Percentiles rank a stretch among this genome's conserved stretches.
Conservation (phyloP, 2,329 filamentous ascomycete species). For the Cadophora gregata region DNA sequence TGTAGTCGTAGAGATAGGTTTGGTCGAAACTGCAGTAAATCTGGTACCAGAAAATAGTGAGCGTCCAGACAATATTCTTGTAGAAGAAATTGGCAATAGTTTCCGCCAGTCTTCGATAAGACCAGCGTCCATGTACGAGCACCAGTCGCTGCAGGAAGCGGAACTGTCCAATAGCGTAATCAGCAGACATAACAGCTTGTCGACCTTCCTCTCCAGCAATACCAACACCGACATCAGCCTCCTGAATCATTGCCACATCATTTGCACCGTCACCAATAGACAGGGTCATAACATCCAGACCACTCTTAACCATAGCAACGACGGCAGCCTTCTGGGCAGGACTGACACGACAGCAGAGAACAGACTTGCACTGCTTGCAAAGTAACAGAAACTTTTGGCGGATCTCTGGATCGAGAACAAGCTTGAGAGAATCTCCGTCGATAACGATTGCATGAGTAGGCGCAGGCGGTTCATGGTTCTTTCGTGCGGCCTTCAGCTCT, state of each 20-base stretch:
- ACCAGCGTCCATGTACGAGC: conserved; percentile 92
- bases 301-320: conserved; percentile 92
- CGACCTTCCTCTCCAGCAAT: conserved; percentile 92
- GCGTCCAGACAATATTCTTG: conserved; percentile 99
- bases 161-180: conserved; percentile 95
- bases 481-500: conserved; percentile 78
- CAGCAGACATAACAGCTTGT: conserved; percentile 94
- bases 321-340: conserved; percentile 98
- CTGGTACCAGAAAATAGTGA: conserved; percentile 96
- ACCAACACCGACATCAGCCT: conserved; percentile 94
- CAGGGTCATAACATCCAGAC: conserved; percentile 93
- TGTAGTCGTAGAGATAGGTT: conserved; percentile 96
- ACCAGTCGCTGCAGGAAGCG: conserved; percentile 84
- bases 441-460: conserved; percentile 93
- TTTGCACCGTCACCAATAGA: conserved; percentile 94
- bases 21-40: conserved; percentile 96
- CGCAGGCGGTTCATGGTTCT: conserved; percentile 84
- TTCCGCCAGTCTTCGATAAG: conserved; percentile 92
- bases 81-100: conserved; percentile 99
- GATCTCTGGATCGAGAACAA: conserved; percentile 80
- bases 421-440: conserved; percentile 90
- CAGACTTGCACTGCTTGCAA: conserved; percentile 96
- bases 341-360: conserved; percentile 96
- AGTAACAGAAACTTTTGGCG: conserved; percentile 93
- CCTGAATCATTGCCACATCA: conserved; percentile 97